Base-by-base conservation (phyloP, 441 rosid genomes). In the Pelargonium fulgidum region DNA sequence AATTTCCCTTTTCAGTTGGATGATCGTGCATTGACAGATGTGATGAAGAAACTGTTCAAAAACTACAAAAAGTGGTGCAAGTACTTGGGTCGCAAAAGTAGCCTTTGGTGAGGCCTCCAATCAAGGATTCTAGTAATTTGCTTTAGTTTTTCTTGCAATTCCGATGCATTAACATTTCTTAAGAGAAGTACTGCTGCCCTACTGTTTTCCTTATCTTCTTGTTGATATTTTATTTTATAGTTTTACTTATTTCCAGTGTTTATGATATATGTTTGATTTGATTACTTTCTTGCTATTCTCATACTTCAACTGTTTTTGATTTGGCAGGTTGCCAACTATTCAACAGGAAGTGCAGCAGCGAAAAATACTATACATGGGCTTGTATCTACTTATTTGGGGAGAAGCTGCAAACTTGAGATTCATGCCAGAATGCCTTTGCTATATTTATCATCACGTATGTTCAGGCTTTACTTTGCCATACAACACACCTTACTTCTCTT, bases 301-400 rank as follows among this genome's bases (percentile, higher is more conserved):
- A 22, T 50, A 19, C 14, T 58, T 36, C 70, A 19, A 42, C 45
- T 65, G 68, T 63, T 76, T 65, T 67, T 54, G 63, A 63, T 4
- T 52, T 73, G 82, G 79, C 80, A 95, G 99, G 99, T 81, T 95
- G 77, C 99, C 99, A 14, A 92, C 97, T 19, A 95, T 92, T 76
- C 99, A 95, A 42, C 99, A 95, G 80, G 99, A 95, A 78, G 93
- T 95, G 83, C 99, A 95, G 76, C 99, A 95, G 72, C 88, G 99
- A 29, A 95, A 92, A 69, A 81, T 95, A 79, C 79, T 95, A 6
- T 95, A 95, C 81, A 92, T 95, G 97, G 97, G 92, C 64, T 79
- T 95, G 26, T 92, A 89, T 85, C 98, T 95, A 76, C 83, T 95
- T 67, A 94, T 94, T 64, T 94, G 99, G 99, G 99, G 99, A 26